Conservation (phyloP, 2,329 filamentous ascomycete genomes). For the Alternaria tenuissima region DNA sequence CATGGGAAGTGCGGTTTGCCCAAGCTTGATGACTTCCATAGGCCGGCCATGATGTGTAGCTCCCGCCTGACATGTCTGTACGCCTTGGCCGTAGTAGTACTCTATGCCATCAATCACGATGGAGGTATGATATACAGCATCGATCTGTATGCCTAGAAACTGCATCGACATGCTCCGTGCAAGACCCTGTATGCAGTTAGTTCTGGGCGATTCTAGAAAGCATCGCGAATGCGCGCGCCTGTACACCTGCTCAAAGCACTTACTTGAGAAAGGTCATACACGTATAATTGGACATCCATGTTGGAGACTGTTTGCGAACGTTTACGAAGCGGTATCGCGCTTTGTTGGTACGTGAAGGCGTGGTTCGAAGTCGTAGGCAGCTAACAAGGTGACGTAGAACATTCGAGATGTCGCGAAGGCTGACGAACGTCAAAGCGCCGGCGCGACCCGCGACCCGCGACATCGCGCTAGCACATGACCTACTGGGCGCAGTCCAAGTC, state of each 20-base stretch:
- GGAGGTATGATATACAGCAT: conserved; percentile 95
- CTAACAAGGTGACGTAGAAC: too few relatives aligned
- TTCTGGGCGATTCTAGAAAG: background rate
- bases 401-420: too few relatives aligned
- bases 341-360: background rate
- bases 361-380: too few relatives aligned
- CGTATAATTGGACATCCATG: conserved; percentile 62
- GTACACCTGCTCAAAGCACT: background rate
- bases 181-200: conserved; percentile 56
- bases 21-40: conserved; percentile 77
- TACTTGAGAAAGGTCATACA: conserved; percentile 61
- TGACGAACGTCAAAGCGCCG: too few relatives aligned
- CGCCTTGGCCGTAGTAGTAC: conserved; percentile 88
- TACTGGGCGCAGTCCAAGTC: too few relatives aligned
- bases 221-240: background rate
- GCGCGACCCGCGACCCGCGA: too few relatives aligned
- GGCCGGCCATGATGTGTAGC: conserved; percentile 86
- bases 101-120: conserved; percentile 85
- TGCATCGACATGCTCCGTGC: conserved; percentile 63
- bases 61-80: conserved; percentile 82
- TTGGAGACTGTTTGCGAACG: background rate
- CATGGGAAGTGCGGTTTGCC: conserved; percentile 77
- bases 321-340: background rate
- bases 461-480: too few relatives aligned
- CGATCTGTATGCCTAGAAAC: conserved; percentile 75